Percentiles rank a stretch among this genome's conserved stretches.
Evolutionary conservation across 2,329 filamentous ascomycete genomes (phyloP).

Genomic region (Fusarium drepaniforme): DNA sequence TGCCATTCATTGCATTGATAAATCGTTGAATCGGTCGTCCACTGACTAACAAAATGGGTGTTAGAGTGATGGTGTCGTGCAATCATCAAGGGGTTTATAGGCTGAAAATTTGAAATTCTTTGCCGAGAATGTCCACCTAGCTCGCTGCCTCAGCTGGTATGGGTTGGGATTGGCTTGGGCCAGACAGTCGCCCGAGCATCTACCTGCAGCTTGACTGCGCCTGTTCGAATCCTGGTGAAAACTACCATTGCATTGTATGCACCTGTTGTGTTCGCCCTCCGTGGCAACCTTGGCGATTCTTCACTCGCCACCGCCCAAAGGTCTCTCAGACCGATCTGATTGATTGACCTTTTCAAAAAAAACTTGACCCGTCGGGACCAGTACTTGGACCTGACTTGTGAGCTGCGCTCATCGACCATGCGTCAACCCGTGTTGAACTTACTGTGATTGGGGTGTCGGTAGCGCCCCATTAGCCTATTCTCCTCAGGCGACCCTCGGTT

Average conservation of each 20-base stretch:
- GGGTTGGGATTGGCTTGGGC: neutral
- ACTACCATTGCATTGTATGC: conserved; percentile 19
- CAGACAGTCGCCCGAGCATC: neutral
- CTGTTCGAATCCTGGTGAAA: conserved; percentile 28
- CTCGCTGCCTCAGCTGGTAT: conserved; percentile 7
- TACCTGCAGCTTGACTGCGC: neutral
- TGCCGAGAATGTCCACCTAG: conserved; percentile 4
- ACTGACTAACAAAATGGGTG: too few relatives aligned
- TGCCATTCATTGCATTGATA: too few relatives aligned
- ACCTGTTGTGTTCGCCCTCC: neutral
- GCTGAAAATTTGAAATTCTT: neutral
- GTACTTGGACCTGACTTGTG: too few relatives aligned
- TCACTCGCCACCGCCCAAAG: too few relatives aligned
- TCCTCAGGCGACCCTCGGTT: neutral
- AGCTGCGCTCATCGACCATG: too few relatives aligned
- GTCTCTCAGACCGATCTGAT: too few relatives aligned
- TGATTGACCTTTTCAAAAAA: too few relatives aligned
- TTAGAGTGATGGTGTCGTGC: too few relatives aligned
- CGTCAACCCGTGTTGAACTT: neutral
- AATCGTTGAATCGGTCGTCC: too few relatives aligned
- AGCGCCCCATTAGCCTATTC: conserved; percentile 22
- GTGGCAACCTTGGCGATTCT: neutral
- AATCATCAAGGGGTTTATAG: neutral
- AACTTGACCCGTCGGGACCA: too few relatives aligned
- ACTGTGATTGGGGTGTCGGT: conserved; percentile 6